Evolutionary conservation across 495 filamentous ascomycete genomes (phyloP), one percentile per base, ranked within the genome.

Genomic region (Poronia punctata): DNA sequence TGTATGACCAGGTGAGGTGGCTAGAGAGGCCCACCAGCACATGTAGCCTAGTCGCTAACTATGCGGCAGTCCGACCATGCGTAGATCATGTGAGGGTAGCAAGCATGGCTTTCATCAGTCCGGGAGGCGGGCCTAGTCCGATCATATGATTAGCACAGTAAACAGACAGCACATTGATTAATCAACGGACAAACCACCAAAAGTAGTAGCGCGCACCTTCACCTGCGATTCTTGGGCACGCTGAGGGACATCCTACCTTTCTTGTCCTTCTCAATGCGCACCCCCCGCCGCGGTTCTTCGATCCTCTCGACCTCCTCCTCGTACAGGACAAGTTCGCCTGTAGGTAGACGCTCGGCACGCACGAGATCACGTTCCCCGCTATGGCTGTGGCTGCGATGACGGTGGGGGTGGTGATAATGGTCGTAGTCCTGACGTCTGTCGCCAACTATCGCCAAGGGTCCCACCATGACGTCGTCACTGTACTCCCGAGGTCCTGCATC

Each of bases 231-330:
- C 60, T 66, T 74, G 61, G 78, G 73, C 64, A 77, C 60, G 62
- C 67, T 70, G 63, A 83, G 73, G 64, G 70, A 75, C 71, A 84
- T 70, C 81, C 72, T 88, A 93, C 88, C 85, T 83, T 76, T 86
- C 64, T 80, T 80, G 57, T 94, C 84, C 69, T 79, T 83, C 65
- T 83, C 80, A 48, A 92, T 67, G 51, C 86, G 74, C 15, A 82
- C 72, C 12, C 76, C 75, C 20, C 65, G 63, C 18, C 70, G 65
- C 10, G 64, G 60, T 49, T 75, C 74, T 48, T 65, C 65, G 35
- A 77, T 63, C 50, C 52, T 52, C 67, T 77, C 67, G 14, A 71
- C 54, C 52, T 68, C 56, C 58, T 80, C 68, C 54, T 76, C 65
- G 42, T 72, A 67, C 16, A 72, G 50, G 14, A 77, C 65, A 30